Evolutionary conservation across 192 early-diverging fungal species (phyloP).

Genomic region (Coemansia asiatica): DNA sequence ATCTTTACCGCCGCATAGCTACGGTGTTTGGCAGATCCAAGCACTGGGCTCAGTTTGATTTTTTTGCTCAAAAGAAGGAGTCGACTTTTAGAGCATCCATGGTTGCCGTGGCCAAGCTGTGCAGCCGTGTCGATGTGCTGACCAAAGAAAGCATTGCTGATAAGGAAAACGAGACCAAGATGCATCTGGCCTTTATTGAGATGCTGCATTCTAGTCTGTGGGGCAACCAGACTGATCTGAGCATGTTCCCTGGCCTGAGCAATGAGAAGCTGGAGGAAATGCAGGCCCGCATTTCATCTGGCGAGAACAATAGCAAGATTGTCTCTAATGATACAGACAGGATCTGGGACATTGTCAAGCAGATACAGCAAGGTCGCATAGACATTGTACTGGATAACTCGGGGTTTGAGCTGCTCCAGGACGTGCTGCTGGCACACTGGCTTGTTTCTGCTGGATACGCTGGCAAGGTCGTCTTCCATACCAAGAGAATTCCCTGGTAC

Average conservation of each 20-base stretch:
- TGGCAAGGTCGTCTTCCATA: constrained; percentile 72
- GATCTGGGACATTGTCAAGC: constrained; percentile 62
- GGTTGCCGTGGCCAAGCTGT: constrained; percentile 65
- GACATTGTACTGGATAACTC: constrained; percentile 91
- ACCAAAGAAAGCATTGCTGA: constrained; percentile 20
- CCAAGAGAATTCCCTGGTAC: constrained; percentile 93
- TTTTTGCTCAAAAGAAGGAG: constrained; percentile 69
- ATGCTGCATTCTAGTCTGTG: constrained; percentile 77
- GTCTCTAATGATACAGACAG: constrained; percentile 70
- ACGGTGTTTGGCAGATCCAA: constrained; percentile 57
- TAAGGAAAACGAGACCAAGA: constrained; percentile 12
- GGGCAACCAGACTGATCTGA: constrained; percentile 89
- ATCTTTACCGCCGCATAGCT: constrained; percentile 74
- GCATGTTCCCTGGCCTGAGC: constrained; percentile 70
- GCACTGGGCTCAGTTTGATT: constrained; percentile 72
- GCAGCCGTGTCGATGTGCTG: constrained; percentile 56
- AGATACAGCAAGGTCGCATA: constrained; percentile 60
- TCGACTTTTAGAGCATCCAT: constrained; percentile 68
- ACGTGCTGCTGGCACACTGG: constrained; percentile 85
- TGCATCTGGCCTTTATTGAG: constrained; percentile 64
- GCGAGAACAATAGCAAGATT: constrained; percentile 58
- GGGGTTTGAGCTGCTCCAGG: constrained; percentile 89
- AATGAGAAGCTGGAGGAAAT: constrained; percentile 68
- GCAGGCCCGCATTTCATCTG: constrained; percentile 58
- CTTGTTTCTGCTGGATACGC: constrained; percentile 70